phyloP scores from a whole-genome alignment of 768 basidiomycete genomes.

The Tephrocybe sp. region DNA sequence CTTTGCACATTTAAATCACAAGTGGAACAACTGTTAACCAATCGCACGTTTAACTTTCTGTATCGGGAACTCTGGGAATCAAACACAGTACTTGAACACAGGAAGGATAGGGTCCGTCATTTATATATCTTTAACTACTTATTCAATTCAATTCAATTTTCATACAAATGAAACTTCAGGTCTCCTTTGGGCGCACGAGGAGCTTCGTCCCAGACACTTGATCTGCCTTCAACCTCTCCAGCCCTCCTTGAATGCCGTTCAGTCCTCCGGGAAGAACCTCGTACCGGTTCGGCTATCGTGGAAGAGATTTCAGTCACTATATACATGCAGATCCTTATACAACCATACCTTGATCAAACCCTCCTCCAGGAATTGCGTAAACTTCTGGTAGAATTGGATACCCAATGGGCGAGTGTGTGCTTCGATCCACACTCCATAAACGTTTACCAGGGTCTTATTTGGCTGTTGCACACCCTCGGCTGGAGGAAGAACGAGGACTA shows the following conservation, averaged over 20 bases:
- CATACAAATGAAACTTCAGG: background rate
- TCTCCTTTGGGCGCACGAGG: constrained; percentile 34
- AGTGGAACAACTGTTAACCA: no score
- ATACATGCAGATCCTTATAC: no score
- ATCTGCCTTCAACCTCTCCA: constrained; percentile 38
- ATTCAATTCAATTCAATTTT: no score
- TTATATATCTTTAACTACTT: no score
- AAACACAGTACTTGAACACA: no score
- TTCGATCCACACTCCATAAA: constrained; percentile 2
- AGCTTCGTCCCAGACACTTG: constrained; percentile 46
- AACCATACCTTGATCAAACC: constrained; percentile 22
- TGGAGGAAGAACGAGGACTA: constrained; percentile 24
- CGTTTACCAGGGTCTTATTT: constrained; percentile 9
- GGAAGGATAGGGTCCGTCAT: no score
- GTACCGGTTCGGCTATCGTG: constrained; percentile 41
- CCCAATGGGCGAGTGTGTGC: constrained; percentile 10
- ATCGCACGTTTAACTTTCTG: no score
- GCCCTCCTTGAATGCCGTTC: constrained; percentile 38
- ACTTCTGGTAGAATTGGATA: constrained; percentile 9
- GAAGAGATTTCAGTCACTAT: background rate
- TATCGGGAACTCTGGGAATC: no score
- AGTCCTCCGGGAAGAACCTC: constrained; percentile 46
- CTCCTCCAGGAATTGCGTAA: constrained; percentile 15
- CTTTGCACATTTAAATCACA: no score
- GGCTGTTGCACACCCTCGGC: constrained; percentile 14